Evolutionary conservation across 1,284 basidiomycete genomes (phyloP), one percentile per base, ranked within the genome.

Genomic region (Naganishia sp.): DNA sequence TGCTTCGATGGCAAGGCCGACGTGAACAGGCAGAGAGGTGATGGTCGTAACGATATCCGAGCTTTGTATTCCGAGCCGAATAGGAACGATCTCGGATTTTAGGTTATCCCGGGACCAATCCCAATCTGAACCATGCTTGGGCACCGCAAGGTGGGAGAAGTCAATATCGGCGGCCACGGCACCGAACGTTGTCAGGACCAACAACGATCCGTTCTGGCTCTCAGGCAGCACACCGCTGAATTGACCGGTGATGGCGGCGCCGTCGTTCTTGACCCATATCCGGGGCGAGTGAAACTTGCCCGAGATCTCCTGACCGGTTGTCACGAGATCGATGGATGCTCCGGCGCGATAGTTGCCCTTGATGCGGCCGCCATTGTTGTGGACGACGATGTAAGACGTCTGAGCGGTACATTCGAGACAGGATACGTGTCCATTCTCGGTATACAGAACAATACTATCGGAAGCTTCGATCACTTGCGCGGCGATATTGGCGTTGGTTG

Each of bases 401-500:
- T 64, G 45, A 6, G 52, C 61, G 42, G 43, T 55, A 49, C 50
- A 55, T n/a, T 55, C 43, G 2, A 28, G 9, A 28, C 61, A 64
- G 23, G 39, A 15, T 21, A 55, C 54, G 33, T 36, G 45, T 4
- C 25, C 61, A 9, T 54, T 54, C 21, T 55, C 52, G 25, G 42
- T 55, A 18, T 43, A 16, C 39, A 55, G 52, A 25, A 31, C 28
- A 7, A 64, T 64, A 28, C 48, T 45, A 18, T 64, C 42, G 18
- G 36, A 23, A 11, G 59, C 59, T 13, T 21, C 18, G 39, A 61
- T 39, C 10, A 16, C 13, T 49, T 52, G 59, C 0, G 23, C 48
- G 25, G 61, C 50, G 9, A 64, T 25, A 31, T 64, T 64, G 23
- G 36, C 61, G 43, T 64, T 64, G 21, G 25, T 46, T 2, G 61